Percentiles rank a stretch among this genome's conserved stretches.
Evolutionary conservation across 177 flowering plant species (phyloP).

Genomic region (Tripterygium wilfordii): DNA sequence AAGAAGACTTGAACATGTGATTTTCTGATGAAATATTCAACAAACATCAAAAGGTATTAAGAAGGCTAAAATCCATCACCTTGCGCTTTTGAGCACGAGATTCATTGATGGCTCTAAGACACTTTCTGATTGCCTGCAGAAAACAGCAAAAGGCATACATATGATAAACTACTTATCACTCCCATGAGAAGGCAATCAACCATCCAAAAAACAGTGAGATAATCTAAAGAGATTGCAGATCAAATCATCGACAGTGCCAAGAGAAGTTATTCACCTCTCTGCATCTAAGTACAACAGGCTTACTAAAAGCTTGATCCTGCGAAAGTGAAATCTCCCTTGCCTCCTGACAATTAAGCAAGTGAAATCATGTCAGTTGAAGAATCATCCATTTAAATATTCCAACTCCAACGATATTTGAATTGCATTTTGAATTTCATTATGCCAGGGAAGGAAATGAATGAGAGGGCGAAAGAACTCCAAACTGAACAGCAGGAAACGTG

Average conservation of each 20-base stretch:
- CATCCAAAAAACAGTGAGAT: background rate
- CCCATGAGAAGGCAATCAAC: background rate
- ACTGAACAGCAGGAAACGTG: too few relatives aligned
- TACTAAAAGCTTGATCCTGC: conserved; percentile 51
- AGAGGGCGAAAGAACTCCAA: too few relatives aligned
- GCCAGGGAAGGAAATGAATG: too few relatives aligned
- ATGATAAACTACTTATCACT: background rate
- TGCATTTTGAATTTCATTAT: too few relatives aligned
- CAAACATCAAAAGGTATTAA: too few relatives aligned
- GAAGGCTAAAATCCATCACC: conserved; percentile 32
- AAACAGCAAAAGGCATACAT: too few relatives aligned
- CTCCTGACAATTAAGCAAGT: conserved; percentile 50
- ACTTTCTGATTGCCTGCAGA: conserved; percentile 72
- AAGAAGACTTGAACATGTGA: too few relatives aligned
- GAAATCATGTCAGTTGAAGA: conserved; percentile 5
- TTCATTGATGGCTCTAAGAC: conserved; percentile 87
- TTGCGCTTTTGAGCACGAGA: conserved; percentile 97
- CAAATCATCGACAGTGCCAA: background rate
- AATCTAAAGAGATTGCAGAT: too few relatives aligned
- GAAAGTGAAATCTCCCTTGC: conserved; percentile 63
- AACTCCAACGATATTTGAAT: too few relatives aligned
- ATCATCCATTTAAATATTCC: too few relatives aligned
- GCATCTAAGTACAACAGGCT: conserved; percentile 63
- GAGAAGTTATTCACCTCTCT: conserved; percentile 60
- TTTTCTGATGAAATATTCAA: too few relatives aligned